A percentile compares a stretch with the other conserved stretches of the same genome.
These are phyloP conservation scores for Populus hybrid DNA, from an alignment of 441 rosid species.

Conservation along the genomic window DNA sequence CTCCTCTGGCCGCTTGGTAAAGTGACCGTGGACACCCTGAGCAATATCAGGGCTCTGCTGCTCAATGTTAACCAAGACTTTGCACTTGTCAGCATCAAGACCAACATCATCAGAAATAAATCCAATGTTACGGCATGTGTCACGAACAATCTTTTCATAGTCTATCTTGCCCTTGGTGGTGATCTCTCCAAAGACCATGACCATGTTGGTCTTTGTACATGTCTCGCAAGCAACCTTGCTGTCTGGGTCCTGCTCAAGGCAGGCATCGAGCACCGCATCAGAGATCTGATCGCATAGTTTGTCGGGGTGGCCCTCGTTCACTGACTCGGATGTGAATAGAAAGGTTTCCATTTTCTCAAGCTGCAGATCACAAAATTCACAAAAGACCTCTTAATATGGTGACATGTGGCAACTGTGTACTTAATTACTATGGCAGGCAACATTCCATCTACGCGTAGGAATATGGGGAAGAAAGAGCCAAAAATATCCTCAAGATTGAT, in stretches of 20 bases:
- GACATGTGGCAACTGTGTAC: neutral
- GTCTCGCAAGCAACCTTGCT: constrained; percentile 83
- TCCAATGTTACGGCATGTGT: constrained; percentile 60
- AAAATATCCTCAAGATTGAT: neutral
- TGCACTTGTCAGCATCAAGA: constrained; percentile 73
- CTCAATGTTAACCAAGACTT: constrained; percentile 78
- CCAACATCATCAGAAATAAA: constrained; percentile 67
- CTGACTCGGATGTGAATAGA: constrained; percentile 73
- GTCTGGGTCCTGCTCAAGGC: constrained; percentile 76
- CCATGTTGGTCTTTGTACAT: constrained; percentile 81
- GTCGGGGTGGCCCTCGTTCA: constrained; percentile 82
- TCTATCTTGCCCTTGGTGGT: constrained; percentile 74
- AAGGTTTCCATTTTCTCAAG: constrained; percentile 54
- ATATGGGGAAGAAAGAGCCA: neutral
- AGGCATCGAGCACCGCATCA: constrained; percentile 76
- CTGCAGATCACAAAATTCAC: constrained; percentile 28
- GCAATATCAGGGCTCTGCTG: constrained; percentile 81
- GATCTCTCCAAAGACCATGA: constrained; percentile 77
- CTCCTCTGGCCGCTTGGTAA: constrained; percentile 73
- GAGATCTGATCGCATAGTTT: constrained; percentile 81
- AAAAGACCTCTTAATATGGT: constrained; percentile 1
- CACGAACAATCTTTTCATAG: constrained; percentile 72
- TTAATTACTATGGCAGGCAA: neutral
- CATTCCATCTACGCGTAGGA: neutral
- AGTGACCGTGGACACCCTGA: constrained; percentile 80